Evolutionary conservation across 1,284 basidiomycete genomes (phyloP).

Genomic region (Termitomyces sp.): DNA sequence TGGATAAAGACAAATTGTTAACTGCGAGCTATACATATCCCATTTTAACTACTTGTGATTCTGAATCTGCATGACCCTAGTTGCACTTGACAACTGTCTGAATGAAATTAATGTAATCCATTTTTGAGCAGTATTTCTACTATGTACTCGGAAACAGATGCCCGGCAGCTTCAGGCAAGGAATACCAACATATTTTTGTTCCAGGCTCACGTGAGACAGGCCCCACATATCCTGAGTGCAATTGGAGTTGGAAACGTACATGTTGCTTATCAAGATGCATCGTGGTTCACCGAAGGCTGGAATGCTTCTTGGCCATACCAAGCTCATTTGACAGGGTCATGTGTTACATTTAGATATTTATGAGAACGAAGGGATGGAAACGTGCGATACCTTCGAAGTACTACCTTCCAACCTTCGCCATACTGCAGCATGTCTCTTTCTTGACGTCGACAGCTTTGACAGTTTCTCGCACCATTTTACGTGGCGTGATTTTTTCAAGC

Average conservation of each 20-base stretch:
- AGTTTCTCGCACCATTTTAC: background rate
- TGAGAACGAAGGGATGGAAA: background rate
- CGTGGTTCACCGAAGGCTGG: background rate
- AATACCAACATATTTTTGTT: background rate
- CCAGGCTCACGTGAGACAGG: background rate
- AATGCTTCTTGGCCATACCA: background rate
- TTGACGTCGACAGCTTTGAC: background rate
- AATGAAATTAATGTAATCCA: background rate
- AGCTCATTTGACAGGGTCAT: background rate
- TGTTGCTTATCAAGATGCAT: background rate
- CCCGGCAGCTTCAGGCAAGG: background rate
- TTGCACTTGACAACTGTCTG: background rate
- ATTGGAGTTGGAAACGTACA: no score
- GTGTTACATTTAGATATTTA: background rate
- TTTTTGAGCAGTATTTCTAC: background rate
- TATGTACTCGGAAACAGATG: background rate
- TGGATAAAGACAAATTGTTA: conserved; percentile 35
- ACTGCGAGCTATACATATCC: conserved; percentile 11
- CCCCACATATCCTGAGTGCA: no score
- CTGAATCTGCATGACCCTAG: background rate
- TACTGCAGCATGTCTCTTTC: no score
- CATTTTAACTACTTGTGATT: conserved; percentile 14
- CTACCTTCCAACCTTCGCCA: background rate
- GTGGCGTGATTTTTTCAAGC: background rate
- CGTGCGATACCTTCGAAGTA: background rate